Evolutionary conservation across 371 early-diverging fungal species (phyloP), one percentile per base, ranked within the genome.

Genomic region (Lichtheimia ramosa): DNA sequence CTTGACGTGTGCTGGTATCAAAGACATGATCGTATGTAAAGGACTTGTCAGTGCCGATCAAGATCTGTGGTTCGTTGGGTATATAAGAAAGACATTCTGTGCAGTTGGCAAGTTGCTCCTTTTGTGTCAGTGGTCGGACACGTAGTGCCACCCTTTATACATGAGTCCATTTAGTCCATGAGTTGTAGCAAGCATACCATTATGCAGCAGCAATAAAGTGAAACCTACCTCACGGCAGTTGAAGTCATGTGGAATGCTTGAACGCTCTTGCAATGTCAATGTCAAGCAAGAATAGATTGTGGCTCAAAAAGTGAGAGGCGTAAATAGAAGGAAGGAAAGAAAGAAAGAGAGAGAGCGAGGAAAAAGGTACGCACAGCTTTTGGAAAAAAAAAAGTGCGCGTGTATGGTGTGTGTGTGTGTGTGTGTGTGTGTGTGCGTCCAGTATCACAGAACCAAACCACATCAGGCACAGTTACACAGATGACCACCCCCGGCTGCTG

Each of bases 21-120:
- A 91, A 96, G 12, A 92, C 91, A 65, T 89, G 77, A 74, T 97
- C 96, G 59, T 88, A 96, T 50, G 90, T 88, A 73, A 95, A 97
- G 3, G 86, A 83, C 40, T 83, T 83, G 52, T 88, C 86, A 27
- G 82, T 77, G 28, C 86, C 87, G 18, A 89, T 82, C 27, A 83
- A 61, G 23, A 89, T 81, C 52, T 86, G 85, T 5, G 87, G 83
- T 41, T 85, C 76, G 52, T 83, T 75, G 18, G 86, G 85, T 53
- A 85, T 79, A 62, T 81, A 79, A 10, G 84, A 68, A 43, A 93
- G 81, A 62, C 91, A 88, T 71, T 89, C 89, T 34, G 80, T 78
- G 54, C 86, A 83, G 61, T 83, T 87, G 61, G 82, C 75, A n/a
- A 85, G 70, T 18, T 83, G 79, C 67, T 93, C 94, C 64, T 91